These are phyloP conservation scores for Arbutus unedo DNA, from an alignment of 148 eudicot genomes.

Conservation along the genomic window DNA sequence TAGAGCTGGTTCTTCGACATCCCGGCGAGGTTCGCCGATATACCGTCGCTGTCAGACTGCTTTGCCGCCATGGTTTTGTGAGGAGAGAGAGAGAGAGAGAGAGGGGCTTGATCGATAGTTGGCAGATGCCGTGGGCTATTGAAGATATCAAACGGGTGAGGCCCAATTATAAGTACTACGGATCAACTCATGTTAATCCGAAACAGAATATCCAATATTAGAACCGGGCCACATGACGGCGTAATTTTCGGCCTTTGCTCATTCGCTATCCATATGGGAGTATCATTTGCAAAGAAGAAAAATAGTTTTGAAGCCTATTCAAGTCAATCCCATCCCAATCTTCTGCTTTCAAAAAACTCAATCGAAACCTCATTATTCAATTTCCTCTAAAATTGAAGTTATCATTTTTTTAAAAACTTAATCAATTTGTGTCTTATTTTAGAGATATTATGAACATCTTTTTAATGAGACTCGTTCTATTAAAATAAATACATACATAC, in stretches of 20 bases:
- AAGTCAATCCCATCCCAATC: too few species aligned
- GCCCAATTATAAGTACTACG: not conserved
- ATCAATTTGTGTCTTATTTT: too few species aligned
- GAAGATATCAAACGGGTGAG: not conserved
- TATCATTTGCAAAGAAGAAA: too few species aligned
- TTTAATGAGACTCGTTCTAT: too few species aligned
- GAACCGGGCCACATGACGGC: not conserved
- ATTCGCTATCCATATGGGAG: too few species aligned
- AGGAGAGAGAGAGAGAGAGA: not conserved
- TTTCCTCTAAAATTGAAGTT: too few species aligned
- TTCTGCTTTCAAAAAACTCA: too few species aligned
- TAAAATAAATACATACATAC: too few species aligned
- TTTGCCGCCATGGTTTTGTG: conserved; percentile 55
- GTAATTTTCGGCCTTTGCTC: not conserved
- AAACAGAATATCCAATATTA: not conserved
- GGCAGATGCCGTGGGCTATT: not conserved
- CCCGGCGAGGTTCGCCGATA: conserved; percentile 66
- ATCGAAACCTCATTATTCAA: too few species aligned
- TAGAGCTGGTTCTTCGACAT: conserved; percentile 80
- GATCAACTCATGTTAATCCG: not conserved
- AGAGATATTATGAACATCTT: too few species aligned
- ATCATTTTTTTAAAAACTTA: too few species aligned
- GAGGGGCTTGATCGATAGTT: not conserved
- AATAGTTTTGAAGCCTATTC: too few species aligned
- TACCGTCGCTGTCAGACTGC: conserved; percentile 55